Percentiles rank a stretch among this genome's conserved stretches.
phyloP scores from a whole-genome alignment of 2,329 filamentous ascomycete genomes.

The Aspergillus floridensis region DNA sequence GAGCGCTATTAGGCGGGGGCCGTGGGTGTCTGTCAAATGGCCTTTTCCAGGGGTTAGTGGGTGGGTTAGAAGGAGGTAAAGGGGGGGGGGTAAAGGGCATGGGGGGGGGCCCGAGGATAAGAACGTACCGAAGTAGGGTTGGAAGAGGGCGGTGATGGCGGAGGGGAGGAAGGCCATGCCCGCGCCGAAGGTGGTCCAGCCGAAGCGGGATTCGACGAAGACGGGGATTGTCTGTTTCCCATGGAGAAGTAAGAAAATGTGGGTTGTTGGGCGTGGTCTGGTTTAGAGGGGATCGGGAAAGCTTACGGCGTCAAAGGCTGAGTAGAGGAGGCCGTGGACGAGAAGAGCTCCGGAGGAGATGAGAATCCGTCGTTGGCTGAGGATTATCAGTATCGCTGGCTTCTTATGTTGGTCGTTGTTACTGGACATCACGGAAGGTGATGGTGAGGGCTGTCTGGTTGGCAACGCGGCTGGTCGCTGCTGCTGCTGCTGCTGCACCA shows the following conservation, averaged over 20 bases:
- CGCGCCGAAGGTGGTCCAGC: conserved; percentile 56
- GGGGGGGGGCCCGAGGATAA: not conserved
- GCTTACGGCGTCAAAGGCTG: conserved; percentile 50
- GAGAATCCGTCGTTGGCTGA: conserved; percentile 50
- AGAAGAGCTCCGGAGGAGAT: conserved; percentile 56
- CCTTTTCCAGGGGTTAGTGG: conserved; percentile 36
- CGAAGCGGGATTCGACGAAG: conserved; percentile 54
- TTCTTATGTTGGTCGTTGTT: not conserved
- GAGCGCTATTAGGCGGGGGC: conserved; percentile 61
- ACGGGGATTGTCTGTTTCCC: conserved; percentile 46
- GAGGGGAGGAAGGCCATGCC: conserved; percentile 59
- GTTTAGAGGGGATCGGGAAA: conserved; percentile 8
- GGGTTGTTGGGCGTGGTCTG: not conserved
- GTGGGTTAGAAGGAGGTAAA: not conserved
- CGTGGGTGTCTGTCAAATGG: conserved; percentile 54
- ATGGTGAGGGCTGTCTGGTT: no score
- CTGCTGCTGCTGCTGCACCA: not conserved
- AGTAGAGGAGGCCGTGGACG: conserved; percentile 50
- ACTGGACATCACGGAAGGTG: no score
- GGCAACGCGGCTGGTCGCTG: not conserved
- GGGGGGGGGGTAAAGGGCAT: not conserved
- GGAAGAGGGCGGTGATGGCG: conserved; percentile 60
- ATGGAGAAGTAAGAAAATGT: no score
- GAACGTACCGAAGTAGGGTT: conserved; percentile 52
- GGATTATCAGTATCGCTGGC: conserved; percentile 19